Base-by-base conservation (phyloP, 345 rosid species). In the Viola odorata region DNA sequence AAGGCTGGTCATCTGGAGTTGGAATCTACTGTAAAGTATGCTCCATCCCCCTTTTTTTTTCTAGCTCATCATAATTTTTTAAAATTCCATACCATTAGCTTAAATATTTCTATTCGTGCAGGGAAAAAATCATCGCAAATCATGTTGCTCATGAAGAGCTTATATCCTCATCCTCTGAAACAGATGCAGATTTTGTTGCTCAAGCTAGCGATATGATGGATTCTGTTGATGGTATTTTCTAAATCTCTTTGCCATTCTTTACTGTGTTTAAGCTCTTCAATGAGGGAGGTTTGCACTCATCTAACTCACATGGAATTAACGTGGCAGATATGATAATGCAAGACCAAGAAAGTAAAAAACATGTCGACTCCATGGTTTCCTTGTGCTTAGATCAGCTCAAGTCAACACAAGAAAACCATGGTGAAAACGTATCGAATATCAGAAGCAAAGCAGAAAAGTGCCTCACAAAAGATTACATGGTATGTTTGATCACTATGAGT, bases 391-490 rank as follows among this genome's bases (percentile, higher is more conserved):
- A 81, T 50, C 79, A 84, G 65, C 88, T 85, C 50, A 73, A 74
- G 44, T 73, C 69, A 7, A 36, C 76, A 53, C 86, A 82, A 70
- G 87, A 85, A 71, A 79, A 69, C 37, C 96, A 89, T 63, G 80
- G 88, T 10, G 71, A 82, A 63, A 67, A 62, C 61, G 68, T 87
- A 45, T 73, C 82, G 50, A 74, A 37, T 52, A 77, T 89, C 64
- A 82, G 87, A 77, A 79, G 50, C 74, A 77, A 74, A 69, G 82
- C 96, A 57, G 86, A 87, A 57, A 84, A 85, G 70, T 82, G 82
- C 66, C 81, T 89, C 62, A 75, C 84, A 32, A 75, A 81, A 73
- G 87, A 85, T 69, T 92, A 87, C 74, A 62, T 80, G 94, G 98
- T 92, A 79, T 48, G 78, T 49, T 62, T 15, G 13, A 41, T 49